A percentile compares a stretch with the other conserved stretches of the same genome.
These are phyloP conservation scores for Prillingera fragicola DNA, from an alignment of 1,284 basidiomycete species.

Conservation along the genomic window DNA sequence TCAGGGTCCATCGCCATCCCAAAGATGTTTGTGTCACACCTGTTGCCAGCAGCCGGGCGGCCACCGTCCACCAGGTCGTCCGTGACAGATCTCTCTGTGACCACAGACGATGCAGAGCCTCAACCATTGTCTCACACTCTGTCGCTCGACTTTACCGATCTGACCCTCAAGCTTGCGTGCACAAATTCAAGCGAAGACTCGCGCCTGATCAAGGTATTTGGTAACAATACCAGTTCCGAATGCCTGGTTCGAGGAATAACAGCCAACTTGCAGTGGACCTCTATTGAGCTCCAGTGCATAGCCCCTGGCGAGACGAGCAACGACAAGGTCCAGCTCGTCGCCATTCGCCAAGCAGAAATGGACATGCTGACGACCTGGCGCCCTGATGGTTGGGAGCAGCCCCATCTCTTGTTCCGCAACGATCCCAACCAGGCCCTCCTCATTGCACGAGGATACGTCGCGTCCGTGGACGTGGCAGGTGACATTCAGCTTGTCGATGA, in stretches of 20 bases:
- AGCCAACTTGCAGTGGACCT: slow-evolving; percentile 26
- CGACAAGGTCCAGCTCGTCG: slow-evolving; percentile 31
- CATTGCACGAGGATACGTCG: slow-evolving; percentile 24
- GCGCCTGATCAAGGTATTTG: slow-evolving; percentile 37
- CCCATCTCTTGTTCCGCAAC: slow-evolving; percentile 34
- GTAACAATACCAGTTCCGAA: slow-evolving; percentile 25
- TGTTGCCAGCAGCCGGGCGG: slow-evolving; percentile 11
- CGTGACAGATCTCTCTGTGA: slow-evolving; percentile 2
- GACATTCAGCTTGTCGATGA: slow-evolving; percentile 37
- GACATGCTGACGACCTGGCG: slow-evolving; percentile 39
- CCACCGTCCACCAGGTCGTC: slow-evolving; percentile 16
- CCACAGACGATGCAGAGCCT: too few species aligned
- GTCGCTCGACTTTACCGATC: slow-evolving; percentile 25
- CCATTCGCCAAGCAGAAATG: slow-evolving; percentile 31
- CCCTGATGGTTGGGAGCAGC: slow-evolving; percentile 32
- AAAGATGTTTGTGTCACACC: slow-evolving; percentile 24
- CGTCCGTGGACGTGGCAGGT: slow-evolving; percentile 31
- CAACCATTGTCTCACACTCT: slow-evolving; percentile 22
- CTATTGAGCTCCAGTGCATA: slow-evolving; percentile 31
- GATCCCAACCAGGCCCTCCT: slow-evolving; percentile 40
- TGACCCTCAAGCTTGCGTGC: slow-evolving; percentile 22
- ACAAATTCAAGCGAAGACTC: slow-evolving; percentile 37
- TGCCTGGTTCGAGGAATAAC: slow-evolving; percentile 33
- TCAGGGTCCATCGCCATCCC: slow-evolving; percentile 24
- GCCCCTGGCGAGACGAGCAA: slow-evolving; percentile 25